These are phyloP conservation scores for Olyra latifolia DNA, from an alignment of 176 grass and related monocot genomes.

Conservation along the genomic window DNA sequence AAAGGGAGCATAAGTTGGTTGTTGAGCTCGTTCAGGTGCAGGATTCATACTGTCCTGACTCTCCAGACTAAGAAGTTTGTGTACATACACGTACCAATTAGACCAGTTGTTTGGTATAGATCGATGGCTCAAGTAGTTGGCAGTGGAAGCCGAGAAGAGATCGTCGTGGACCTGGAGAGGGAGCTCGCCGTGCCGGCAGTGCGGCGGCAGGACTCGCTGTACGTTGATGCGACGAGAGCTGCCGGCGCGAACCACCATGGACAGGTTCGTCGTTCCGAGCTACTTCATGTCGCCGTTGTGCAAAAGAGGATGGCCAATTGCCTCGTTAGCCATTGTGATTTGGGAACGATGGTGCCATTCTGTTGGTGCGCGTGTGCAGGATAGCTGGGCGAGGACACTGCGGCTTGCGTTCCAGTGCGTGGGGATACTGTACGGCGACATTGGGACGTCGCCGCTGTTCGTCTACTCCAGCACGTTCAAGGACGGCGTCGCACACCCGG, in stretches of 20 bases:
- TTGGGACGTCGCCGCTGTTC: constrained; percentile 49
- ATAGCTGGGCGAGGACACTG: constrained; percentile 27
- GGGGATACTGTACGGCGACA: constrained; percentile 56
- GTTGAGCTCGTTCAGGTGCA: background rate
- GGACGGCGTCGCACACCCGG: constrained; percentile 23
- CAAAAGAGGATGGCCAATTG: background rate
- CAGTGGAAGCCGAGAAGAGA: background rate
- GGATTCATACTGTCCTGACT: background rate
- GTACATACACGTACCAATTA: too few species aligned
- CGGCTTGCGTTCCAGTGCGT: constrained; percentile 48
- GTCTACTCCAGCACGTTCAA: constrained; percentile 54
- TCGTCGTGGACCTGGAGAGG: background rate
- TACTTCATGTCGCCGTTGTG: background rate
- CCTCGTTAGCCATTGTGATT: background rate
- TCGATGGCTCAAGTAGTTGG: background rate
- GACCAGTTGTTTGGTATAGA: background rate
- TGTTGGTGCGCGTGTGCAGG: background rate
- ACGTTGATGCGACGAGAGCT: constrained; percentile 8
- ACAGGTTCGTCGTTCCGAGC: background rate
- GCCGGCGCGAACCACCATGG: background rate
- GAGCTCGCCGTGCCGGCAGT: background rate
- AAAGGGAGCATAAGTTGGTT: background rate
- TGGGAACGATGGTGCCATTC: background rate
- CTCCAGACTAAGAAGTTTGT: too few species aligned
- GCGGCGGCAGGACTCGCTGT: constrained; percentile 33